Evolutionary conservation across 352 stramenopile species (phyloP).

Genomic region (Phytopythium montanum): DNA sequence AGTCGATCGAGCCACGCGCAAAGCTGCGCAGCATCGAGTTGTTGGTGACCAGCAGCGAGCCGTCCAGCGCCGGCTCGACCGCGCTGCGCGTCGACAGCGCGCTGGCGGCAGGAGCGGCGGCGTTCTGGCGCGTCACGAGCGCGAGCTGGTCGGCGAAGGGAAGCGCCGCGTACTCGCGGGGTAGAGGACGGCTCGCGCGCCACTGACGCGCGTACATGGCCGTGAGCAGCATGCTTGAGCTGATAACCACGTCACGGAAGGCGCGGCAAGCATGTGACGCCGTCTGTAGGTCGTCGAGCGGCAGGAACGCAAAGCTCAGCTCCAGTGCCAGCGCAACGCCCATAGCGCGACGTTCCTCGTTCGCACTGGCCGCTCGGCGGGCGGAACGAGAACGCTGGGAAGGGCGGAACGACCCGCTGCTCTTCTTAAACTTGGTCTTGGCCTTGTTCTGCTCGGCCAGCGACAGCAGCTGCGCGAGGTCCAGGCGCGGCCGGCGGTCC

Average conservation of each 20-base stretch:
- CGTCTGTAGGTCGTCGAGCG: constrained; percentile 39
- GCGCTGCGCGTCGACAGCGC: constrained; percentile 59
- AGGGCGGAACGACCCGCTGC: constrained; percentile 8
- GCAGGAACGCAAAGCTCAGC: constrained; percentile 75
- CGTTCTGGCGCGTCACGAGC: constrained; percentile 26
- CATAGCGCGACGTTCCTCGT: not conserved
- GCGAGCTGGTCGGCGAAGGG: constrained; percentile 40
- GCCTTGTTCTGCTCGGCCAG: constrained; percentile 3
- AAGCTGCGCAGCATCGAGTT: constrained; percentile 85
- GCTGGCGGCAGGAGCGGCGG: constrained; percentile 15
- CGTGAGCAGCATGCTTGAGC: constrained; percentile 43
- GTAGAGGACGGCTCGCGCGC: constrained; percentile 25
- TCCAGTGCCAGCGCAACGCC: constrained; percentile 51
- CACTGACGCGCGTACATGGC: constrained; percentile 63
- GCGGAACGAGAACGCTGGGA: constrained; percentile 11
- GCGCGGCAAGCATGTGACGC: constrained; percentile 44
- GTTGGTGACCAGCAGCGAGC: constrained; percentile 58
- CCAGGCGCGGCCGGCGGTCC: constrained; percentile 23
- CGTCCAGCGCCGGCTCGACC: constrained; percentile 31
- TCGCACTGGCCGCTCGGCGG: constrained; percentile 9
- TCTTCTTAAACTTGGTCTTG: not conserved
- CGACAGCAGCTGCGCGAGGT: constrained; percentile 13
- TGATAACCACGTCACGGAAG: constrained; percentile 48
- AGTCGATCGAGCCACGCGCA: constrained; percentile 63
- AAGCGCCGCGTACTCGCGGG: constrained; percentile 31